These are phyloP conservation scores for Laguncularia racemosa DNA, from an alignment of 345 rosid species.

Conservation along the genomic window DNA sequence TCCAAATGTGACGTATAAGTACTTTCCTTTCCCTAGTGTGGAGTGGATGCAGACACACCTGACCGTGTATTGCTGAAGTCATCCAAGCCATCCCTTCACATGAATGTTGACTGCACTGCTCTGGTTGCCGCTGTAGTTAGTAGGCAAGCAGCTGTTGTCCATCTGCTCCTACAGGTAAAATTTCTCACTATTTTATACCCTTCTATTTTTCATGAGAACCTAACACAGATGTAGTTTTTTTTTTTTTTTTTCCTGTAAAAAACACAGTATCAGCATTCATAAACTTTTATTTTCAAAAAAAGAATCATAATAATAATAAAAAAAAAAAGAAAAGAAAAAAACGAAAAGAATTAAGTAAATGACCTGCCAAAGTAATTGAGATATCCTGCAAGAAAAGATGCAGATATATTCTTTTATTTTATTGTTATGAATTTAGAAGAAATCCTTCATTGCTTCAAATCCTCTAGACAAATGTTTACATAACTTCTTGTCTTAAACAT, in stretches of 20 bases:
- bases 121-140: conserved; percentile 83
- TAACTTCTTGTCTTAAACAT: conserved; percentile 4
- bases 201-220: not conserved
- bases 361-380: no score
- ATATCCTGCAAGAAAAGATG: no score
- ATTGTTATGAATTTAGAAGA: no score
- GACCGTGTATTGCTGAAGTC: conserved; percentile 69
- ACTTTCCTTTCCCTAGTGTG: conserved; percentile 48
- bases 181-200: not conserved
- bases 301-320: no score
- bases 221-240: not conserved
- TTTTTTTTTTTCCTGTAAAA: not conserved
- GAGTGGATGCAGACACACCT: conserved; percentile 59
- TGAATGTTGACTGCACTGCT: conserved; percentile 80
- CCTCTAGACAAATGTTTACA: not conserved
- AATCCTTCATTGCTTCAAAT: no score
- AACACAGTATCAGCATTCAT: no score
- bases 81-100: conserved; percentile 81
- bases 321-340: no score
- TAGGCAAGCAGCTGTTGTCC: conserved; percentile 67
- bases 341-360: no score
- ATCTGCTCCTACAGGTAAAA: conserved; percentile 63
- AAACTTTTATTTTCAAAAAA: no score
- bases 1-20: not conserved
- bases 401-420: no score